These are phyloP conservation scores for Inonotus hispidus DNA, from an alignment of 1,284 basidiomycete genomes.

Conservation along the genomic window DNA sequence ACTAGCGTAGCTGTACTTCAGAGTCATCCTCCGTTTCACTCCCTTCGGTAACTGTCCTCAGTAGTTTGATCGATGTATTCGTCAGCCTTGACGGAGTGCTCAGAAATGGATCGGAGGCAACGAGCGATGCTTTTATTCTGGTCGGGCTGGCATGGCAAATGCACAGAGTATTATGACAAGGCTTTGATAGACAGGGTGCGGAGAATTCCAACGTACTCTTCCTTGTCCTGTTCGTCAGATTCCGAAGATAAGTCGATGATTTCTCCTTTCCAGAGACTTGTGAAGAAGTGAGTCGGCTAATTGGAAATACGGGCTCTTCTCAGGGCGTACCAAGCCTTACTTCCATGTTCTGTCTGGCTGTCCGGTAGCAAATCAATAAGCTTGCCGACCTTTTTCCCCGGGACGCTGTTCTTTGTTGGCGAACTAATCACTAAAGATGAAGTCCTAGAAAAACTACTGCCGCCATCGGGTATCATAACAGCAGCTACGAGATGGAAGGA, in stretches of 20 bases:
- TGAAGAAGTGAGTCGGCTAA: not conserved
- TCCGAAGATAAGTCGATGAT: constrained; percentile 10
- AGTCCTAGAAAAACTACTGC: constrained; percentile 7
- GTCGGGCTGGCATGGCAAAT: not conserved
- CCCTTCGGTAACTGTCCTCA: not conserved
- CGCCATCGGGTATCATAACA: not conserved
- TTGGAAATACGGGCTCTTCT: not conserved
- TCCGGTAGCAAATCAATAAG: constrained; percentile 27
- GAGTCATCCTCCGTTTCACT: not conserved
- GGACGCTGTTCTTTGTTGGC: not conserved
- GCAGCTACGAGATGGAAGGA: not conserved
- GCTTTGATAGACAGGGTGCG: not conserved
- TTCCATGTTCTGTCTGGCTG: constrained; percentile 35
- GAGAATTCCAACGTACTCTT: not conserved
- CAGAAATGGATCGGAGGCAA: not conserved
- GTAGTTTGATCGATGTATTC: not conserved
- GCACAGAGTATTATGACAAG: not conserved
- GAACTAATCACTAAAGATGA: constrained; percentile 13
- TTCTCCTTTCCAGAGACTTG: not conserved
- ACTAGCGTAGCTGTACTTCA: constrained; percentile 1
- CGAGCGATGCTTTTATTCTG: not conserved
- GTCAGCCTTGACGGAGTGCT: not conserved
- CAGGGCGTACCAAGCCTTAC: not conserved
- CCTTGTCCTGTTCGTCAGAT: not conserved
- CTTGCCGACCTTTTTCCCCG: not conserved